Evolutionary conservation across 2,329 filamentous ascomycete genomes (phyloP), one percentile per base, ranked within the genome.

Genomic region (Aspergillus caelatus): DNA sequence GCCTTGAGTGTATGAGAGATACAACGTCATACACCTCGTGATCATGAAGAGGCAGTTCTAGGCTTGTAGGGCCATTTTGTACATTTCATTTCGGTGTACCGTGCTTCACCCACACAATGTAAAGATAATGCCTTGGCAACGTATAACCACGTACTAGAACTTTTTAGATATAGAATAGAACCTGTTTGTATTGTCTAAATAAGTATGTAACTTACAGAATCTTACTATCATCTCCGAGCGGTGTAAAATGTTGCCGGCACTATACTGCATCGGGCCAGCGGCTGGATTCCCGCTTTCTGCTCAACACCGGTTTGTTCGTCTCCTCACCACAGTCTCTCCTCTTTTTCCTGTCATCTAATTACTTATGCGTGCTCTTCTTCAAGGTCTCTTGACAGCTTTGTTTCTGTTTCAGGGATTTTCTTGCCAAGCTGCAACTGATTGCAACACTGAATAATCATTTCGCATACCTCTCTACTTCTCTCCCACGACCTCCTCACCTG

Each of bases 191-290:
- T 46, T 43, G 48, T 36, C 34, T 36, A 57, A 26, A 26, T 46
- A 28, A 30, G 50, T 53, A 21, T 28, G 28, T 53, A 53, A 53
- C 19, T 53, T 53, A 53, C 50, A 34, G 50, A 26, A 53, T 41
- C 57, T 34, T 53, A 30, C 26, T 30, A 21, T 59, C 46, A n/a
- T 32, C 26, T 45, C 43, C 48, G 46, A 58, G 53, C 65, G 58
- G 62, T 64, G 58, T 66, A 65, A 67, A 58, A 61, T 69, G 56
- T 54, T n/a, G 23, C 69, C 68, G 70, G 55, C 41, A 30, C 71
- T 69, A 73, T 60, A 54, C 67, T 62, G 53, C 45, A 63, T 69
- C 46, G 58, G 66, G 67, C 39, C 65, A 57, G 58, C 48, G 58
- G 62, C 64, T 57, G 62, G 64, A 59, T 60, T 64, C 64, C 64